A percentile compares a stretch with the other conserved stretches of the same genome.
Conservation (phyloP, 1,284 basidiomycete genomes). For the Sporisorium sorghi region DNA sequence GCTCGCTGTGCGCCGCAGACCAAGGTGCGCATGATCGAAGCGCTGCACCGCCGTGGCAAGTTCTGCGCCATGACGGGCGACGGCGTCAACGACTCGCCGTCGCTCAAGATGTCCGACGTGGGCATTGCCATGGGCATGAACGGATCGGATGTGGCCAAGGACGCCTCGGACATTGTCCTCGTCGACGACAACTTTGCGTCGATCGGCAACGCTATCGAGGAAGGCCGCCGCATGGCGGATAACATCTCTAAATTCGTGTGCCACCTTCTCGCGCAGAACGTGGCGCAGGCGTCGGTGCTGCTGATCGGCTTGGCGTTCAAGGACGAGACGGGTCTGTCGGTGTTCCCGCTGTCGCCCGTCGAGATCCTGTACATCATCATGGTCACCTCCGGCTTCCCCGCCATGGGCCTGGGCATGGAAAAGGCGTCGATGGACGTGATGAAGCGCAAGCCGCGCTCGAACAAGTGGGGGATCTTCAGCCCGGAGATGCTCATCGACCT, state of each 20-base stretch:
- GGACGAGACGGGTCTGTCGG: slow-evolving; percentile 73
- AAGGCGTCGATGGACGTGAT: slow-evolving; percentile 75
- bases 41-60: slow-evolving; percentile 72
- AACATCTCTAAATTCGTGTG: slow-evolving; percentile 71
- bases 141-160: slow-evolving; percentile 69
- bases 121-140: slow-evolving; percentile 69
- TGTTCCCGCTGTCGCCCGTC: slow-evolving; percentile 79
- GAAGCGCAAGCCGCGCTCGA: slow-evolving; percentile 72
- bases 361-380: slow-evolving; percentile 74
- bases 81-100: slow-evolving; percentile 69
- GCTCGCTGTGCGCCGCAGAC: slow-evolving; percentile 74
- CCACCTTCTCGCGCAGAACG: slow-evolving; percentile 67
- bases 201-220: slow-evolving; percentile 77
- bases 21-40: slow-evolving; percentile 75
- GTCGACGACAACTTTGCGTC: slow-evolving; percentile 81
- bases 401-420: slow-evolving; percentile 73
- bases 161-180: slow-evolving; percentile 76
- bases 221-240: slow-evolving; percentile 74
- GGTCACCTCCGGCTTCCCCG: slow-evolving; percentile 69
- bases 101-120: slow-evolving; percentile 67
- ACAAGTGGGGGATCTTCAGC: slow-evolving; percentile 68
- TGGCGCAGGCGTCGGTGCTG: slow-evolving; percentile 66
- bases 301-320: slow-evolving; percentile 78
- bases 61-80: slow-evolving; percentile 69
- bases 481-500: slow-evolving; percentile 72